These are phyloP conservation scores for Penicillium cosmopolitanum DNA, from an alignment of 495 filamentous ascomycete species.

Conservation along the genomic window DNA sequence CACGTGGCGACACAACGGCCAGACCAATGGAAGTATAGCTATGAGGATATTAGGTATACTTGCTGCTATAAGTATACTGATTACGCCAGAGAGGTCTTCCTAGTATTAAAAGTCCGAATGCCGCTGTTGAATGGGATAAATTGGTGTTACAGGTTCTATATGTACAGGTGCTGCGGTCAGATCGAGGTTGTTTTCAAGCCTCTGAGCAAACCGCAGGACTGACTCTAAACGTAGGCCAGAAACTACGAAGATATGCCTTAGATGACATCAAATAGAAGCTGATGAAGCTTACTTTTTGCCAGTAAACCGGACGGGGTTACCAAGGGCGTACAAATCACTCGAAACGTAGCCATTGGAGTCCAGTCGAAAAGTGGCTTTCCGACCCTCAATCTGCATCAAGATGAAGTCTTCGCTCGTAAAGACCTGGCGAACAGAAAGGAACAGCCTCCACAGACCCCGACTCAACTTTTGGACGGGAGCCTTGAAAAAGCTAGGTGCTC, in stretches of 20 bases:
- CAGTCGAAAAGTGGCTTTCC: conserved; percentile 42
- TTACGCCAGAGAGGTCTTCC: no score
- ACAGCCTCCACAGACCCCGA: conserved; percentile 38
- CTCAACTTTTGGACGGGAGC: conserved; percentile 41
- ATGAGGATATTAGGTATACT: no score
- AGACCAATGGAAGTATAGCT: neutral
- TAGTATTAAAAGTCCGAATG: no score
- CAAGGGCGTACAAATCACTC: conserved; percentile 41
- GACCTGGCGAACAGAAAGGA: conserved; percentile 44
- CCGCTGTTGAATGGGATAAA: neutral
- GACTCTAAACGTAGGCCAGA: neutral
- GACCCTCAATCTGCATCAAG: conserved; percentile 46
- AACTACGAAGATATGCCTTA: neutral
- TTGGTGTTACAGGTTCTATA: conserved; percentile 15
- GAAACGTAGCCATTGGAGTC: conserved; percentile 45
- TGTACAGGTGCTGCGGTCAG: conserved; percentile 3
- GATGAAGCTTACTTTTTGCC: neutral
- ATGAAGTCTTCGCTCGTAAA: conserved; percentile 53
- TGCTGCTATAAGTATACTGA: no score
- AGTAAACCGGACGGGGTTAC: conserved; percentile 21
- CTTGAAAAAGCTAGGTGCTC: conserved; percentile 38
- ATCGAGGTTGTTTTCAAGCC: no score
- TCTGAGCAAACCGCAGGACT: no score
- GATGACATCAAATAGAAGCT: neutral
- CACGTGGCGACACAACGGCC: conserved; percentile 21